Evolutionary conservation across 73 alveolate genomes (phyloP).

Genomic region (Blepharisma stoltei): DNA sequence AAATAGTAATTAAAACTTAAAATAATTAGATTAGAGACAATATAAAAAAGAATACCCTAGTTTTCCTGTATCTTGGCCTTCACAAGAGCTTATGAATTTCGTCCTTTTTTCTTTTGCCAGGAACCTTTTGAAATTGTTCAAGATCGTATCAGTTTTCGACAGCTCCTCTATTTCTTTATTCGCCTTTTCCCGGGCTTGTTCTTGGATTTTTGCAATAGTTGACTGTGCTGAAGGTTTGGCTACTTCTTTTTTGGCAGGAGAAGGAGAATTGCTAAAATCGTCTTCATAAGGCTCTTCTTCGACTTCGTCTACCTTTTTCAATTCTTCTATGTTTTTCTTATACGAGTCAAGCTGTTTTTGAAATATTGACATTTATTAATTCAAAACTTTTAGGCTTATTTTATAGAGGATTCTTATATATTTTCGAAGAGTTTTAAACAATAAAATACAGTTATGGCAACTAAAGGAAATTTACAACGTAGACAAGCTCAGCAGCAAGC

Average conservation of each 20-base stretch:
- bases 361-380: slow-evolving; percentile 16
- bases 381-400: no score
- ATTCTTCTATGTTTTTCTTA: neutral
- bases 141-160: neutral
- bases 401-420: no score
- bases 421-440: no score
- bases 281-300: neutral
- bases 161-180: neutral
- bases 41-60: no score
- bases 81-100: slow-evolving; percentile 1
- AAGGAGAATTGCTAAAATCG: neutral
- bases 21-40: no score
- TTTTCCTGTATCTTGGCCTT: neutral
- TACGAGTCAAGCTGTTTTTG: slow-evolving; percentile 15
- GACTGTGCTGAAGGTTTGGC: neutral
- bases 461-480: neutral
- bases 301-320: slow-evolving; percentile 7
- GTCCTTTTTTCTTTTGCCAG: neutral
- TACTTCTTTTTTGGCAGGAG: neutral
- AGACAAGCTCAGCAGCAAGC: slow-evolving; percentile 1
- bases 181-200: slow-evolving; percentile 32
- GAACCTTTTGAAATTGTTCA: slow-evolving; percentile 5
- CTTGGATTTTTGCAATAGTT: neutral
- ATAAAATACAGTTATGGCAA: slow-evolving; percentile 4
- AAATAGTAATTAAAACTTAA: no score